These are phyloP conservation scores for grape (Vitis vinifera) DNA, from an alignment of 164 flowering plant species.

Conservation along the genomic window ASM3070453v1 NC_081808.1:25126501-25127000, in stretches of 20 bases:
- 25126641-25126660: background rate
- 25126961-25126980: too few species aligned
- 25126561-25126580: too few species aligned
- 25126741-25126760: conserved; percentile 27
- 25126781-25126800: conserved; percentile 11
- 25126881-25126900: conserved; percentile 25
- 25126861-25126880: conserved; percentile 32
- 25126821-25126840: conserved; percentile 38
- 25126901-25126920: conserved; percentile 26
- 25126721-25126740: conserved; percentile 22
- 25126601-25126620: background rate
- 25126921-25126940: background rate
- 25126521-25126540: conserved; percentile 18
- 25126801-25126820: conserved; percentile 21
- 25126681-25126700: conserved; percentile 13
- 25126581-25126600: too few species aligned
- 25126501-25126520: conserved; percentile 33
- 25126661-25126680: background rate
- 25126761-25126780: conserved; percentile 34
- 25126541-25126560: background rate
- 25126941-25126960: too few species aligned
- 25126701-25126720: conserved; percentile 49
- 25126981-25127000: background rate
- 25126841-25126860: conserved; percentile 13
- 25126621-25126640: conserved; percentile 7